phyloP scores from a whole-genome alignment of 2,329 filamentous ascomycete species.

The Lasiodiplodia theobromae region DNA sequence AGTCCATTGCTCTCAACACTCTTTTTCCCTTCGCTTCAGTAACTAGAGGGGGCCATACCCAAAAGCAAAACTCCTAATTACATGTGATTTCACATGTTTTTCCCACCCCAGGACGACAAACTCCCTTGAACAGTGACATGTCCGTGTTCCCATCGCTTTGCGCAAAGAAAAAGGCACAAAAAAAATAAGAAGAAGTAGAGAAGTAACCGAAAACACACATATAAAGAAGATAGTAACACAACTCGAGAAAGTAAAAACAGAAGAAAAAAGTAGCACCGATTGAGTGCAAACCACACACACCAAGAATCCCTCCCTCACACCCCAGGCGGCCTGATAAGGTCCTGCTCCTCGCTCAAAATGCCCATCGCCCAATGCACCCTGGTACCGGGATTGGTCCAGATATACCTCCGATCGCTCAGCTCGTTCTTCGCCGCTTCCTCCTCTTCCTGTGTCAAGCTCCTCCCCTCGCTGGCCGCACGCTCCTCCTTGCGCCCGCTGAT shows the following conservation, averaged over 20 bases:
- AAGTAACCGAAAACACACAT: background rate
- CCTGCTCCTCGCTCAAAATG: slow-evolving; percentile 27
- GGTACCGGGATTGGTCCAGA: slow-evolving; percentile 26
- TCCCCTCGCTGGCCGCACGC: slow-evolving; percentile 14
- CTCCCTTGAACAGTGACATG: background rate
- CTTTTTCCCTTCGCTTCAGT: background rate
- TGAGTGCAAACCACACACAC: background rate
- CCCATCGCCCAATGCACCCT: slow-evolving; percentile 31
- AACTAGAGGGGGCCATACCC: background rate
- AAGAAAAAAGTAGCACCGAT: background rate
- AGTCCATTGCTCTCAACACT: background rate
- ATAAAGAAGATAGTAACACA: background rate
- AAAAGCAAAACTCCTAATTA: background rate
- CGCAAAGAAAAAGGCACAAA: background rate
- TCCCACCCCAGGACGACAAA: background rate
- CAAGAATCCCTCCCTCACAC: background rate
- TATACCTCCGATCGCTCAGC: slow-evolving; percentile 23
- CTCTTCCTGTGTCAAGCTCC: background rate
- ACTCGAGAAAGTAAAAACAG: background rate
- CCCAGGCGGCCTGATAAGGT: slow-evolving; percentile 18
- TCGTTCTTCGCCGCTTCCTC: slow-evolving; percentile 8
- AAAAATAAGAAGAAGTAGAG: background rate
- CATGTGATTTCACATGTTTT: background rate
- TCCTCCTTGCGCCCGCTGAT: slow-evolving; percentile 14
- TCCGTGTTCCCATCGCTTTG: slow-evolving; percentile 1